Evolutionary conservation across 305 asterid species (phyloP).

Genomic region (Nicotiana rustica): DNA sequence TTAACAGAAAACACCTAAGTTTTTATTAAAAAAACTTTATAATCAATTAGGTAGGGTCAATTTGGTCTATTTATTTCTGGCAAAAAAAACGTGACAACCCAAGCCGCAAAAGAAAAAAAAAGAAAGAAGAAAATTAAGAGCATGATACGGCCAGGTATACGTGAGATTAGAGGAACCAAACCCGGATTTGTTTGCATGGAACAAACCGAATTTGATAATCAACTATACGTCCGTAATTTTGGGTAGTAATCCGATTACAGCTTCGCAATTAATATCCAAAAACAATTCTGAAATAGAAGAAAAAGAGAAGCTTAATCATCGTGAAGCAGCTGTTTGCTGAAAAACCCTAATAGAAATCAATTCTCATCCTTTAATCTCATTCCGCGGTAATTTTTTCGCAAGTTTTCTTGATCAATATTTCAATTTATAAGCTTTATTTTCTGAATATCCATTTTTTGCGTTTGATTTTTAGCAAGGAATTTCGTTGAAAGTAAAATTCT

Average conservation of each 20-base stretch:
- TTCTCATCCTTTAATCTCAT: neutral
- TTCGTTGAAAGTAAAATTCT: neutral
- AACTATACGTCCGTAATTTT: slow-evolving; percentile 21
- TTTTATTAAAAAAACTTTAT: no score
- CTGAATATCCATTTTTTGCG: slow-evolving; percentile 1
- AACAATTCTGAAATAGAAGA: neutral
- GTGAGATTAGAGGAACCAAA: neutral
- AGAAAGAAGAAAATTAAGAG: neutral
- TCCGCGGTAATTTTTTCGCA: slow-evolving; percentile 5
- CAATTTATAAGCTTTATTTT: neutral
- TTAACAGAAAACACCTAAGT: no score
- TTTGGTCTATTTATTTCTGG: no score
- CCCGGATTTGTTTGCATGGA: slow-evolving; percentile 29
- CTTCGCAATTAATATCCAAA: neutral
- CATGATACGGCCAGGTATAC: neutral
- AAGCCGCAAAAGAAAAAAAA: neutral
- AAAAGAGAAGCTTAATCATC: neutral
- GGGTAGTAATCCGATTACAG: slow-evolving; percentile 14
- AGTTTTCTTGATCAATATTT: neutral
- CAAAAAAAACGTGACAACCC: no score
- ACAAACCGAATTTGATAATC: slow-evolving; percentile 24
- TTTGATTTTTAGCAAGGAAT: neutral
- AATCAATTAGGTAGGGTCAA: no score
- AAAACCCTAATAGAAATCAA: slow-evolving; percentile 9
- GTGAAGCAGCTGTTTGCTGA: neutral